phyloP scores from a whole-genome alignment of 2,329 filamentous ascomycete species.

The Xylariaceae sp. region DNA sequence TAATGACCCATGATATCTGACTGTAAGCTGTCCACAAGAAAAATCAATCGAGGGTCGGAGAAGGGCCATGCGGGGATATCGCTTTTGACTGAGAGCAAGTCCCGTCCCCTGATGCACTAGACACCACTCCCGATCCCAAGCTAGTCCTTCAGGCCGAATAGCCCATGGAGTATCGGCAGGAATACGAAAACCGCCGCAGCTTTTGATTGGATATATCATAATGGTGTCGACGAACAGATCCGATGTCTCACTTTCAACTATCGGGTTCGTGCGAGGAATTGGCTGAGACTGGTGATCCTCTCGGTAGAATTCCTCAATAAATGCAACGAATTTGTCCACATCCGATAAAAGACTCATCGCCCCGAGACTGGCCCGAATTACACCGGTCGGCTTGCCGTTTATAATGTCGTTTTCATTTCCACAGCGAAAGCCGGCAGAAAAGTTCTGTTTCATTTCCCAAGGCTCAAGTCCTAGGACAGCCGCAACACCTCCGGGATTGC shows the following conservation, averaged over 20 bases:
- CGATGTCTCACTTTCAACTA: slow-evolving; percentile 1
- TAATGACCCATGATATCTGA: slow-evolving; percentile 45
- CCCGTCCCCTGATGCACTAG: slow-evolving; percentile 82
- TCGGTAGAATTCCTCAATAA: slow-evolving; percentile 64
- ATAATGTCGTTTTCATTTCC: slow-evolving; percentile 78
- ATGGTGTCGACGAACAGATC: slow-evolving; percentile 56
- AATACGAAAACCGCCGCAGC: slow-evolving; percentile 74
- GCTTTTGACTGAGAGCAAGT: slow-evolving; percentile 80
- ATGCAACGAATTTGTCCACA: slow-evolving; percentile 64
- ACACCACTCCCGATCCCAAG: slow-evolving; percentile 97
- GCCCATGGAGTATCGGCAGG: slow-evolving; percentile 64
- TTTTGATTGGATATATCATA: slow-evolving; percentile 88
- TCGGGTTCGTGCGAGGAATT: neutral
- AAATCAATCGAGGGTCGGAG: slow-evolving; percentile 73
- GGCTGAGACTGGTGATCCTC: slow-evolving; percentile 14
- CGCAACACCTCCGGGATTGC: slow-evolving; percentile 85
- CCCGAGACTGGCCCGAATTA: slow-evolving; percentile 79
- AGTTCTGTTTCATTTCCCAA: slow-evolving; percentile 80
- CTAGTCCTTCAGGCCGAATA: slow-evolving; percentile 73
- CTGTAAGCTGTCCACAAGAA: slow-evolving; percentile 55
- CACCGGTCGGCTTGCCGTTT: slow-evolving; percentile 78
- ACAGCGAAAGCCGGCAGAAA: slow-evolving; percentile 78
- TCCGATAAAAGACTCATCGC: slow-evolving; percentile 81
- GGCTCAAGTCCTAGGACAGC: slow-evolving; percentile 65
- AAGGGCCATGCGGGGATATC: slow-evolving; percentile 80